Base-by-base conservation (phyloP, 345 rosid species). In the Citrus reticulata region DNA sequence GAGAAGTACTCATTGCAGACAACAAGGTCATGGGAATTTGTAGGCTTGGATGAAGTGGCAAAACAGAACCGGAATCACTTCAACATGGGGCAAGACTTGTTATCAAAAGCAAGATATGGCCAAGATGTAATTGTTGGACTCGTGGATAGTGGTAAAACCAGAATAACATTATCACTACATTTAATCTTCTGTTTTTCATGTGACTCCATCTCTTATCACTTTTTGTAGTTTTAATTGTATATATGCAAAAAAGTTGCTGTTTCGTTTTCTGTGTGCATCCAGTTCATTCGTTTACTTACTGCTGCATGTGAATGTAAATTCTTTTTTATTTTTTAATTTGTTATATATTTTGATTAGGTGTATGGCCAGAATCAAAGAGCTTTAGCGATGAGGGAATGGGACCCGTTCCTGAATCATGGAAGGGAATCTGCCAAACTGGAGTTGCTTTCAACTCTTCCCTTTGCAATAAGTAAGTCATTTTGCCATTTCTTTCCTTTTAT, bases 311-410 rank as follows among this genome's bases (percentile, higher is more conserved):
- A 80, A 42, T 4, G 32, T 68, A 30, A 27, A 25, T 19, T 74
- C 51, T 64, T 61, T 57, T 30, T 58, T 77, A 63, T 66, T 24
- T 24, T 29, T 37, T 46, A 4, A 54, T 17, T 16, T 16, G 22
- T 54, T 54, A 54, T 17, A 7, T 14, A 5, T 32, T 7, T 25
- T 79, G 25, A 51, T 71, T 77, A 95, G 98, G 98, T 63, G 88
- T 91, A 84, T 95, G 98, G 98, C 98, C 98, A 82, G 98, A 95
- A 79, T 93, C 97, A 67, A 65, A 70, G 72, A 93, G 98, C 64
- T 95, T 95, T 77, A 84, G 82, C 46, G 98, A 95, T 64, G 82
- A 86, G 76, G 95, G 93, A 42, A 88, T 95, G 95, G 92, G 91
- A 61, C 88, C 97, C 27, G 78, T 91, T 79, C 98, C 98, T 67